Evolutionary conservation across 257 asterid species (phyloP).

Genomic region (Nicotiana sylvestris): DNA sequence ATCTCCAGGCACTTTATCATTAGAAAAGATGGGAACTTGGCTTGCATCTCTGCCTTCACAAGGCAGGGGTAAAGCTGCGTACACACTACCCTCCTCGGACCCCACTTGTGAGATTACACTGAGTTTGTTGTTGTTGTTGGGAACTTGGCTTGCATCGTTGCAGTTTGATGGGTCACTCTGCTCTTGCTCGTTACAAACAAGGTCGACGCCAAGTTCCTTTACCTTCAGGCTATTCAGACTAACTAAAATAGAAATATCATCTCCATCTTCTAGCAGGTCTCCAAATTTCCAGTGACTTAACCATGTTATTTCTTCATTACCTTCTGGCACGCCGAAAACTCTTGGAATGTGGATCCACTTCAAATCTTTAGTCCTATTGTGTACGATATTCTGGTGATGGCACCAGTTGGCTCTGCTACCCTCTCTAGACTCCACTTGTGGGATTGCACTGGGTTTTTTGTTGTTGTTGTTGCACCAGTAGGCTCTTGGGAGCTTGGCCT

Average conservation of each 20-base stretch:
- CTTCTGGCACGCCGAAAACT: conserved; percentile 8
- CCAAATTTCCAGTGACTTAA: conserved; percentile 18
- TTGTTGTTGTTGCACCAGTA: neutral
- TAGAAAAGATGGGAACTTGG: neutral
- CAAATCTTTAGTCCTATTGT: conserved; percentile 9
- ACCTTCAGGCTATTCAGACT: neutral
- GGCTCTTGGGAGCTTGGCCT: neutral
- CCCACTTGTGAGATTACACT: too few relatives aligned
- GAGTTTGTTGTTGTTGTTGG: neutral
- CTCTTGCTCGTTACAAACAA: neutral
- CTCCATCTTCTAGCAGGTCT: neutral
- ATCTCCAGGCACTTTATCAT: conserved; percentile 1
- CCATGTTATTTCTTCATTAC: conserved; percentile 16
- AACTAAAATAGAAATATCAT: neutral
- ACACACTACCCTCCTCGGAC: too few relatives aligned
- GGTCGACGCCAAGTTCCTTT: conserved; percentile 6
- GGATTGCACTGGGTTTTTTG: too few relatives aligned
- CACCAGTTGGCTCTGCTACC: neutral
- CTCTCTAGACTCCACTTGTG: too few relatives aligned
- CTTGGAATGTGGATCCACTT: conserved; percentile 12
- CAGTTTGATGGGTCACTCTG: neutral
- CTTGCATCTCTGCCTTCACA: neutral
- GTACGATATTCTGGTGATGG: neutral
- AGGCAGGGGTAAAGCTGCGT: too few relatives aligned
- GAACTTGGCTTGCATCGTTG: neutral